Conservation (phyloP, 2,329 filamentous ascomycete genomes). For the Apiospora malaysiana region DNA sequence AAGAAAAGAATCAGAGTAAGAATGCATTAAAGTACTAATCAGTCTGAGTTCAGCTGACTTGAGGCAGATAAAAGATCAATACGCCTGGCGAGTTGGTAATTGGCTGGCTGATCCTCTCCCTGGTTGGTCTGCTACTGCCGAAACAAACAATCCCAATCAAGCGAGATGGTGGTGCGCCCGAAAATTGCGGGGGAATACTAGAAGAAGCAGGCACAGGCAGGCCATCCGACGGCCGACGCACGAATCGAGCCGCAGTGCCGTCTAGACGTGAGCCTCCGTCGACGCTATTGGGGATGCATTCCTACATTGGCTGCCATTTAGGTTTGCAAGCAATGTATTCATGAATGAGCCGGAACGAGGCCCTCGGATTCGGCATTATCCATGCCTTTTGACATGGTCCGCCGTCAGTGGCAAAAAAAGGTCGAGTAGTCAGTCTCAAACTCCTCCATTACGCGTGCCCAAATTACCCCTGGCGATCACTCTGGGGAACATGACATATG, state of each 20-base stretch:
- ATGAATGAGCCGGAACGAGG: background rate
- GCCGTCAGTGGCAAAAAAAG: background rate
- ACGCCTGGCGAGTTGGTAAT: background rate
- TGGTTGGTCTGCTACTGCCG: background rate
- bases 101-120: background rate
- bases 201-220: background rate
- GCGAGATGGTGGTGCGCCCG: background rate
- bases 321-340: background rate
- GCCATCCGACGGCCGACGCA: background rate
- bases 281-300: background rate
- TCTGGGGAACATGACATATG: constrained; percentile 4
- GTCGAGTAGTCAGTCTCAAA: background rate
- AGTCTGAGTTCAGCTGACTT: background rate
- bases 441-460: background rate
- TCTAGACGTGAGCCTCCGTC: constrained; percentile 13
- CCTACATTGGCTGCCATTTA: background rate
- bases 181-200: background rate
- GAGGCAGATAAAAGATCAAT: background rate
- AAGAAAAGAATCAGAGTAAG: background rate
- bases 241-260: constrained; percentile 10
- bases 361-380: background rate
- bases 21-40: background rate
- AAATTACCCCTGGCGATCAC: constrained; percentile 4
- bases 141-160: background rate
- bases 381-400: background rate